Conservation (phyloP, 1,139 yeast genomes). For the Scheffersomyces insectosa region DNA sequence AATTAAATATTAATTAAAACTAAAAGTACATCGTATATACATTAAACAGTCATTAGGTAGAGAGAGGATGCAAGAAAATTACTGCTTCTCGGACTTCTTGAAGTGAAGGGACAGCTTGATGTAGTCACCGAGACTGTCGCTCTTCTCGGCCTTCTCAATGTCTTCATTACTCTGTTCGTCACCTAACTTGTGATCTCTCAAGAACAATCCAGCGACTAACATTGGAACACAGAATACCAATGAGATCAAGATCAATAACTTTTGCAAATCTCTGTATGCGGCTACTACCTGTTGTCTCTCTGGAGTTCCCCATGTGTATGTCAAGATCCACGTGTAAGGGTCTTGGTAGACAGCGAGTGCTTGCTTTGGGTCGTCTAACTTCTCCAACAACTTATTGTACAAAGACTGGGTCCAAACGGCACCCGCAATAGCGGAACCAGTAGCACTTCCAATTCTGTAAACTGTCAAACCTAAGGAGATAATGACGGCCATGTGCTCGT, state of each 20-base stretch:
- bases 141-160: constrained; percentile 1
- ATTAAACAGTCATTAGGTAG: too few species aligned
- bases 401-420: constrained; percentile 40
- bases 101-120: constrained; percentile 1
- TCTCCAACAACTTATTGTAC: constrained; percentile 16
- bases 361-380: constrained; percentile 21
- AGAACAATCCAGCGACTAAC: constrained; percentile 29
- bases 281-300: constrained; percentile 31
- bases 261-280: constrained; percentile 37
- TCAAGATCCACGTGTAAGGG: constrained; percentile 28
- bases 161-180: constrained; percentile 7
- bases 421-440: constrained; percentile 38
- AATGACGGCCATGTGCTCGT: constrained; percentile 40
- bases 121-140: constrained; percentile 1
- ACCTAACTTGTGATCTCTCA: constrained; percentile 34
- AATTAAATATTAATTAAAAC: too few species aligned
- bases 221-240: constrained; percentile 36
- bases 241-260: constrained; percentile 31
- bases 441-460: constrained; percentile 38
- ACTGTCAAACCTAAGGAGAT: constrained; percentile 33
- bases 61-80: neutral
- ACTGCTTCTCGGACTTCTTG: constrained; percentile 1
- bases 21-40: too few species aligned
- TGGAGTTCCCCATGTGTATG: constrained; percentile 34
- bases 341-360: constrained; percentile 29